phyloP scores from a whole-genome alignment of 495 filamentous ascomycete genomes.

The Hypoxylon perforatum region DNA sequence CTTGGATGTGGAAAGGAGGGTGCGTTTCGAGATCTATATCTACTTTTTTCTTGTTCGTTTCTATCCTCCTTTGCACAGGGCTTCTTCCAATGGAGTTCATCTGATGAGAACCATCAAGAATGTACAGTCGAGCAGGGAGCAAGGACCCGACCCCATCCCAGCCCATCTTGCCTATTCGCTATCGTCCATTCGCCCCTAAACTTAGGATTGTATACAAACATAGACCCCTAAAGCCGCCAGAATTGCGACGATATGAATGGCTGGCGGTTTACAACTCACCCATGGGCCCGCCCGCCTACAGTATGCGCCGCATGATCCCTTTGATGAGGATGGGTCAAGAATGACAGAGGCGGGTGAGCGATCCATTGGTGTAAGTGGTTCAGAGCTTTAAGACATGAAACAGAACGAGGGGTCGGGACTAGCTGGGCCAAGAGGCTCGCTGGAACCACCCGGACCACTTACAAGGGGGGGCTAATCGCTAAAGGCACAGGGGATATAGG shows the following conservation, averaged over 20 bases:
- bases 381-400: constrained; percentile 41
- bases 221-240: constrained; percentile 31
- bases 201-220: constrained; percentile 38
- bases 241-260: constrained; percentile 39
- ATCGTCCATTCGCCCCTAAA: neutral
- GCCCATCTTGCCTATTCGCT: constrained; percentile 34
- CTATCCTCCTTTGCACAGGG: constrained; percentile 26
- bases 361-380: constrained; percentile 41
- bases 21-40: constrained; percentile 43
- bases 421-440: constrained; percentile 20
- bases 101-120: constrained; percentile 33
- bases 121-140: neutral
- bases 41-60: constrained; percentile 41
- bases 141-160: constrained; percentile 36
- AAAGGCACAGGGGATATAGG: neutral
- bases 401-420: constrained; percentile 36
- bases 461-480: constrained; percentile 28
- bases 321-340: constrained; percentile 29
- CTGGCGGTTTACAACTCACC: constrained; percentile 40
- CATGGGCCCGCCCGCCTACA: constrained; percentile 39
- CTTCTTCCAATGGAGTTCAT: constrained; percentile 33
- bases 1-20: constrained; percentile 29
- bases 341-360: constrained; percentile 34
- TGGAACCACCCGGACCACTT: constrained; percentile 30
- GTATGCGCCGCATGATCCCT: constrained; percentile 44